Evolutionary conservation across 768 basidiomycete species (phyloP).

Genomic region (Boletus fagicola): DNA sequence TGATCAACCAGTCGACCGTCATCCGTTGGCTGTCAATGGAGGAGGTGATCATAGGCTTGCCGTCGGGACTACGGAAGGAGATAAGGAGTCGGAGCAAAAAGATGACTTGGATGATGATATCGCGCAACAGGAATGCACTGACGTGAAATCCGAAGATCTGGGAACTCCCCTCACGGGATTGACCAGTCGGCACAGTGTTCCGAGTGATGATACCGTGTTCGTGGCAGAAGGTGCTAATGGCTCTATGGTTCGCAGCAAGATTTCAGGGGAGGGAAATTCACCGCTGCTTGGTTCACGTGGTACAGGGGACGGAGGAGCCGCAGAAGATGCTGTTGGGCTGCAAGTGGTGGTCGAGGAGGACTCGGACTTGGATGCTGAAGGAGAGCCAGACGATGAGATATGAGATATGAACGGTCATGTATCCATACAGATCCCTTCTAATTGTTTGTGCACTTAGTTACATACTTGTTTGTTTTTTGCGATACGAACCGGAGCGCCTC

Average conservation of each 20-base stretch:
- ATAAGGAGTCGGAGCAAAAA: not conserved
- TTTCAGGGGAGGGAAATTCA: constrained; percentile 12
- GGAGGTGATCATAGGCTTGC: constrained; percentile 5
- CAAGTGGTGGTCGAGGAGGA: constrained; percentile 25
- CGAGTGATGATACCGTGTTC: constrained; percentile 57
- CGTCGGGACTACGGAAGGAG: constrained; percentile 1
- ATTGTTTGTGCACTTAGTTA: constrained; percentile 22
- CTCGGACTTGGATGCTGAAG: constrained; percentile 41
- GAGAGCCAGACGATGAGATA: constrained; percentile 46
- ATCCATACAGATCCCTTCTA: constrained; percentile 23
- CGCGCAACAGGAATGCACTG: constrained; percentile 18
- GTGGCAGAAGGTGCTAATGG: constrained; percentile 33
- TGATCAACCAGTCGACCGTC: constrained; percentile 6
- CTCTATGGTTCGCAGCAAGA: constrained; percentile 31
- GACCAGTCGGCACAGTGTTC: constrained; percentile 53
- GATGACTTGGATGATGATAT: constrained; percentile 1
- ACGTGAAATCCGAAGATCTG: constrained; percentile 52
- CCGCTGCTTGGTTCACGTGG: constrained; percentile 9
- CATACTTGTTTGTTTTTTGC: not conserved
- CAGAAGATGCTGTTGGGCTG: constrained; percentile 3
- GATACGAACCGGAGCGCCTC: constrained; percentile 25
- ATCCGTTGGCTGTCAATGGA: constrained; percentile 13
- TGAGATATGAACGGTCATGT: constrained; percentile 37
- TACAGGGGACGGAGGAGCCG: not conserved
- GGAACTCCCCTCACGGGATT: constrained; percentile 50